Evolutionary conservation across 2,329 filamentous ascomycete genomes (phyloP).

Genomic region (Fusarium falciforme): DNA sequence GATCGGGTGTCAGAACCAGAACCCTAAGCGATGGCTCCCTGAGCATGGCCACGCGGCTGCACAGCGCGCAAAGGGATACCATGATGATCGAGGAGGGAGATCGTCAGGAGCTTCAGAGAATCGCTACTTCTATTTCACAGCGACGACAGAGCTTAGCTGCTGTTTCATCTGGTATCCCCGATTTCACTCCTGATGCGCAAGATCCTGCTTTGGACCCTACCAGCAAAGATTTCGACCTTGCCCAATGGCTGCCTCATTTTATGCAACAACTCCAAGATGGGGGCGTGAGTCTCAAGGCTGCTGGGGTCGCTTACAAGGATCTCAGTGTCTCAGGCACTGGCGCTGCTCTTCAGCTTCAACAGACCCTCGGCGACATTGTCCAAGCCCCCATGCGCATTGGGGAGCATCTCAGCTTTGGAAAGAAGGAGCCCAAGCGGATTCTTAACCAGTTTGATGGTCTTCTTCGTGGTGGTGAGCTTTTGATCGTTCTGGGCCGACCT

Average conservation of each 20-base stretch:
- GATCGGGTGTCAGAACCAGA: not conserved
- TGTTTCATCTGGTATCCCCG: not conserved
- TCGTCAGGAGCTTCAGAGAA: not conserved
- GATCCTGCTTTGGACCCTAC: not conserved
- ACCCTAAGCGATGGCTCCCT: not conserved
- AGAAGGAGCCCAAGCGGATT: not conserved
- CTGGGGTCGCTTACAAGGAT: not conserved
- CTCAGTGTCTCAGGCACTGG: not conserved
- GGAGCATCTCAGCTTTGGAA: not conserved
- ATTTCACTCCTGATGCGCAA: not conserved
- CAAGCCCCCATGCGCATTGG: not conserved
- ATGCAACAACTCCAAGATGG: not conserved
- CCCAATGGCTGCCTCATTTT: not conserved
- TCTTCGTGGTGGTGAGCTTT: not conserved
- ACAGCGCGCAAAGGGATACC: not conserved
- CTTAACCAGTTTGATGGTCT: not conserved
- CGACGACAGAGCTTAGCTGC: not conserved
- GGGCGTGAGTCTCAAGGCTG: not conserved
- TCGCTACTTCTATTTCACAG: not conserved
- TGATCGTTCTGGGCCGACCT: not conserved
- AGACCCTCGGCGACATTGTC: not conserved
- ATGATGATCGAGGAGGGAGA: conserved; percentile 4
- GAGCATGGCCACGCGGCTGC: not conserved
- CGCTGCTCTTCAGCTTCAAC: not conserved
- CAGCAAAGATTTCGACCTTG: not conserved